Evolutionary conservation across 2,329 filamentous ascomycete genomes (phyloP).

Genomic region (Ceratocystis colombiana): DNA sequence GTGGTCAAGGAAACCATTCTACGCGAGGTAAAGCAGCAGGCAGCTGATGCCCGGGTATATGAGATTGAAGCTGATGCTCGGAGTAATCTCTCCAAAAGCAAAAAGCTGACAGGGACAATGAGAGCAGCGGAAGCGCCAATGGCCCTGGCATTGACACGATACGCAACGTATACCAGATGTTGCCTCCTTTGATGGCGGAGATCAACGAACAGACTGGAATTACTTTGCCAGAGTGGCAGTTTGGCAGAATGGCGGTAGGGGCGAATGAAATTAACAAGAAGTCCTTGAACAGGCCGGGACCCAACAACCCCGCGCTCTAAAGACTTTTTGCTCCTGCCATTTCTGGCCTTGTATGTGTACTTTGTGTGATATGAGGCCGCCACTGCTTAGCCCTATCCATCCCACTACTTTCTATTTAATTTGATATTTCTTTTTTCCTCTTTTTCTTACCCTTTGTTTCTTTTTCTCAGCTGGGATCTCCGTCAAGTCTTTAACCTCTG

Average conservation of each 20-base stretch:
- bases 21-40: constrained; percentile 58
- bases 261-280: constrained; percentile 28
- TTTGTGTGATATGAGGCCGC: neutral
- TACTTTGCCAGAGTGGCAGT: constrained; percentile 65
- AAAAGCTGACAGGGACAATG: constrained; percentile 39
- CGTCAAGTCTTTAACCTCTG: neutral
- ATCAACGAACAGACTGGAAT: constrained; percentile 87
- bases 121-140: constrained; percentile 28
- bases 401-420: too few relatives aligned
- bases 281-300: neutral
- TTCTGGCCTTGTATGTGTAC: too few relatives aligned
- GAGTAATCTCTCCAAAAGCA: constrained; percentile 44
- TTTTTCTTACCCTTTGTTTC: neutral
- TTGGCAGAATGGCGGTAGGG: constrained; percentile 39
- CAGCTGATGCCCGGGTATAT: constrained; percentile 56
- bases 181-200: constrained; percentile 72
- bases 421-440: neutral
- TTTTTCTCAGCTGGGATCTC: neutral
- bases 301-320: neutral
- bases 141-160: constrained; percentile 47
- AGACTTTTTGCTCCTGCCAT: neutral
- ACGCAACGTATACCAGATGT: constrained; percentile 72
- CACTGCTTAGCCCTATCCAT: neutral
- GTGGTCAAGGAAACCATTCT: constrained; percentile 67
- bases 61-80: constrained; percentile 53